phyloP scores from a whole-genome alignment of 2,329 filamentous ascomycete genomes.

The Rhinocladiella similis region DNA sequence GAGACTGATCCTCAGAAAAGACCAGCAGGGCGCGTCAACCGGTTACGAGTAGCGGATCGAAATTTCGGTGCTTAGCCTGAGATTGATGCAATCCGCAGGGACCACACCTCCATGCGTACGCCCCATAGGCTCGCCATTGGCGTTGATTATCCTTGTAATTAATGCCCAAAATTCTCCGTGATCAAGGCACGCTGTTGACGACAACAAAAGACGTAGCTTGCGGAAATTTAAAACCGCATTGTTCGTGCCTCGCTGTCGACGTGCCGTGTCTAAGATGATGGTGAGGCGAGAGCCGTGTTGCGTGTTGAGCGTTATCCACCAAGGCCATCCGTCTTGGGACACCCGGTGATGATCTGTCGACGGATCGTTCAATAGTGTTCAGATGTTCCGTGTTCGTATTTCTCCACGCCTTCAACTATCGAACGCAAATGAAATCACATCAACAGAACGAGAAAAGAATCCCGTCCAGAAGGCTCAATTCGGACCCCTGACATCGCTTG shows the following conservation, averaged over 20 bases:
- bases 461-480: background rate
- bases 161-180: background rate
- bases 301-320: too few species aligned
- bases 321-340: background rate
- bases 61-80: too few species aligned
- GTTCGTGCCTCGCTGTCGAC: constrained; percentile 69
- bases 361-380: constrained; percentile 17
- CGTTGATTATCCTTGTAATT: too few species aligned
- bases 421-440: constrained; percentile 25
- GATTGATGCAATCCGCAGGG: too few species aligned
- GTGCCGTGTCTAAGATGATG: background rate
- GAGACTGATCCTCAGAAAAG: too few species aligned
- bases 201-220: background rate
- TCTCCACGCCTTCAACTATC: constrained; percentile 18
- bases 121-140: too few species aligned
- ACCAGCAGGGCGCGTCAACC: too few species aligned
- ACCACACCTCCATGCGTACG: too few species aligned
- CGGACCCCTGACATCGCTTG: background rate
- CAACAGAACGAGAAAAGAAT: constrained; percentile 1
- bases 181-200: background rate
- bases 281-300: background rate
- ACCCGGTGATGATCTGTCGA: constrained; percentile 16
- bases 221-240: background rate
- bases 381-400: background rate
- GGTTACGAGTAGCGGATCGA: too few species aligned